Evolutionary conservation across 768 basidiomycete genomes (phyloP).

Genomic region (Fomitopsis serialis): DNA sequence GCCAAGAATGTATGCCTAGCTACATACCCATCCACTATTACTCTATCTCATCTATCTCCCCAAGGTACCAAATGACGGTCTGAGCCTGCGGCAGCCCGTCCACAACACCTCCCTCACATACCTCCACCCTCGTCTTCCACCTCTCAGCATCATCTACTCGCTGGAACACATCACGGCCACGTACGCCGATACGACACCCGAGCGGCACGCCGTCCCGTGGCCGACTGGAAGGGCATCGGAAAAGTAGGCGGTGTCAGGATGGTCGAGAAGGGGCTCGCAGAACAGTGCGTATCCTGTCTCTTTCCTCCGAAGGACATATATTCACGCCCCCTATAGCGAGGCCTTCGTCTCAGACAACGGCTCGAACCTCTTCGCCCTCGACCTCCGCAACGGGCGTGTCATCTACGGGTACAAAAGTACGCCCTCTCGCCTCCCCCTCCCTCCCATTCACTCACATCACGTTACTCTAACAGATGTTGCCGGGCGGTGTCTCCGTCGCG

Average conservation of each 20-base stretch:
- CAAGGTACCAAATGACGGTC: conserved; percentile 66
- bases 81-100: conserved; percentile 74
- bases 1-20: conserved; percentile 73
- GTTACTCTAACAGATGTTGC: conserved; percentile 48
- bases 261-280: conserved; percentile 52
- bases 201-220: conserved; percentile 59
- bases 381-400: conserved; percentile 61
- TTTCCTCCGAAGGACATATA: not conserved
- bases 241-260: conserved; percentile 58
- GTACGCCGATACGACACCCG: conserved; percentile 77
- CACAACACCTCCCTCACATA: conserved; percentile 68
- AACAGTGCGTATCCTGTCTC: conserved; percentile 47
- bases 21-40: too few species aligned
- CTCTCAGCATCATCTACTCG: conserved; percentile 45
- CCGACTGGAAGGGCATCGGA: conserved; percentile 55
- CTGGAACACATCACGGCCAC: conserved; percentile 73
- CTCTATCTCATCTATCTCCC: not conserved
- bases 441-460: not conserved
- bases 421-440: not conserved
- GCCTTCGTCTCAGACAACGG: conserved; percentile 64
- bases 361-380: conserved; percentile 58
- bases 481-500: conserved; percentile 67
- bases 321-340: conserved; percentile 34
- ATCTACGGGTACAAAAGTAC: conserved; percentile 66
- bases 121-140: conserved; percentile 35